These are phyloP conservation scores for Sicyos edulis DNA, from an alignment of 306 rosid species.

Conservation along the genomic window DNA sequence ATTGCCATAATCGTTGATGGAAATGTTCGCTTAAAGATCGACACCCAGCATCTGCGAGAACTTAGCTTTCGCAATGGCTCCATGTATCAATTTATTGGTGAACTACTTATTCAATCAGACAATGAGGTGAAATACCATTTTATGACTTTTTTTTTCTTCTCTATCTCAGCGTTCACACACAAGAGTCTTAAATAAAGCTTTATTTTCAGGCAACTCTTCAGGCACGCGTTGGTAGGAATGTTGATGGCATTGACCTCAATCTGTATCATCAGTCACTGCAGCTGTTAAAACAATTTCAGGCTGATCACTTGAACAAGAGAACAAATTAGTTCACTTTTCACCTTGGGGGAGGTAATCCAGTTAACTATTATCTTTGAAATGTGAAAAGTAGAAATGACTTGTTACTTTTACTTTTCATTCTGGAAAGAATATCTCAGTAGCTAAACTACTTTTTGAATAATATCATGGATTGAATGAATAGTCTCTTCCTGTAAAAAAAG, in stretches of 20 bases:
- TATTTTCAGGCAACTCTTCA: slow-evolving; percentile 58
- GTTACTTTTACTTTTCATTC: not conserved
- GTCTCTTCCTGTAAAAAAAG: not conserved
- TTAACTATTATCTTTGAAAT: slow-evolving; percentile 9
- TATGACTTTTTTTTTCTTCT: slow-evolving; percentile 9
- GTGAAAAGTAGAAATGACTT: slow-evolving; percentile 8
- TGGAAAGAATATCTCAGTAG: not conserved
- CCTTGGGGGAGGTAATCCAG: slow-evolving; percentile 15
- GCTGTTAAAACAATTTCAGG: slow-evolving; percentile 65
- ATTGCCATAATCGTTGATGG: slow-evolving; percentile 55
- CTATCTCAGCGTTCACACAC: slow-evolving; percentile 15
- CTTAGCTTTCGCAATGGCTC: slow-evolving; percentile 56
- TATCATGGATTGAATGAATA: not conserved
- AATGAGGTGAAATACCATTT: slow-evolving; percentile 46
- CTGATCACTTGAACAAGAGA: slow-evolving; percentile 40
- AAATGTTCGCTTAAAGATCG: slow-evolving; percentile 38
- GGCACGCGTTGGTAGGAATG: slow-evolving; percentile 76
- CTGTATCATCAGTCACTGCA: slow-evolving; percentile 71
- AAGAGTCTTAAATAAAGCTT: slow-evolving; percentile 13
- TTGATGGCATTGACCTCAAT: slow-evolving; percentile 83
- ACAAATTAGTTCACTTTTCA: slow-evolving; percentile 25
- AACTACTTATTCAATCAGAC: slow-evolving; percentile 56
- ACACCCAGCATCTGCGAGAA: slow-evolving; percentile 52
- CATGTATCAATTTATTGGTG: slow-evolving; percentile 77
- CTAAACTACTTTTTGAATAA: slow-evolving; percentile 13